Base-by-base conservation (phyloP, 306 rosid species). In the Fragaria nilgerrensis region DNA sequence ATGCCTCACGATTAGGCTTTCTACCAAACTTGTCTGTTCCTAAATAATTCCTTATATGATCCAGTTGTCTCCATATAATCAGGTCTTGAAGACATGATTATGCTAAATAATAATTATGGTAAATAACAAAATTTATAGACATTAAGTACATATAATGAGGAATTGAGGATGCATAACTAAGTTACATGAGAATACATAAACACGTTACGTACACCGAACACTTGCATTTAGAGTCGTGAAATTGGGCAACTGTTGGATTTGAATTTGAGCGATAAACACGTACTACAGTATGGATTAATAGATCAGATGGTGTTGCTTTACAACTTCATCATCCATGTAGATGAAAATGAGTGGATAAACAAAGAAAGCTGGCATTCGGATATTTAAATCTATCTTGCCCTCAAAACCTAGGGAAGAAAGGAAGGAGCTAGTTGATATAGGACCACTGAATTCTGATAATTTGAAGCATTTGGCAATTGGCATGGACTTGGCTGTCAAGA, bases 1-100 rank as follows among this genome's bases (percentile, higher is more conserved):
- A 74, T 74, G 78, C 58, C 56, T 25, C 32, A 32, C 49, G 34
- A 75, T 62, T 75, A 29, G 78, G 78, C 78, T 45, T 75, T 45
- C n/a, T 44, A 45, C 61, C 22, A 12, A 75, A 20, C 70, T 62
- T 75, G 58, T 62, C 71, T 20, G 7, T 75, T 75, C 63, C 48
- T 75, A 75, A 29, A 62, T 37, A 11, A 62, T 50, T 75, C 71
- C 47, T 2, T 61, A 27, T 10, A 1, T 16, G 48, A 61, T 45
- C 47, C 59, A 61, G 55, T 62, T 75, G 70, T 75, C 59, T 62
- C 34, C 20, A 23, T 41, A 41, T 19, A 37, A 36, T 66, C 70
- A 45, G 68, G 7, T 36, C 39, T 36, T 36, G 39, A 36, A 36
- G 39, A 36, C 41, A 37, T 37, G 41, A 37, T 37, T 37, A 37